Conservation (phyloP, 225 moss, liverwort and hornwort species). For the Marchantia polymorpha region DNA sequence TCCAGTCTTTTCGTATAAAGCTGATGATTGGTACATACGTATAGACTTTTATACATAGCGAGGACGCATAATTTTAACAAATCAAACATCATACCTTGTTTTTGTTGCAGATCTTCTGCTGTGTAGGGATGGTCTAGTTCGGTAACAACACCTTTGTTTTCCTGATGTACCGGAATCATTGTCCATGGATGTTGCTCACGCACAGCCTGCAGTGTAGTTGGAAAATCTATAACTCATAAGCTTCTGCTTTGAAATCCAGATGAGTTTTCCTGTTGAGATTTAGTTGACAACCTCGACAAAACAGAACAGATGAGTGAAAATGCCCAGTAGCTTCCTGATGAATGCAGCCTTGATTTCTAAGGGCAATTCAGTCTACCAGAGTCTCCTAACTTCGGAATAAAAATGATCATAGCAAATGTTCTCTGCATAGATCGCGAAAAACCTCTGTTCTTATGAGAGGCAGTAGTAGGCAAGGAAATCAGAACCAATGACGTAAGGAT, state of each 20-base stretch:
- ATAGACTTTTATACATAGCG: too few species aligned
- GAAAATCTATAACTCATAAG: slow-evolving; percentile 63
- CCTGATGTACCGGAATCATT: slow-evolving; percentile 61
- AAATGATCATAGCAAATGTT: too few species aligned
- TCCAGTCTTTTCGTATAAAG: too few species aligned
- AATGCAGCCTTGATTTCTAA: not conserved
- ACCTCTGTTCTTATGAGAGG: too few species aligned
- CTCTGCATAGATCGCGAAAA: too few species aligned
- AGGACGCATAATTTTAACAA: not conserved
- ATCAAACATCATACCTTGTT: slow-evolving; percentile 36
- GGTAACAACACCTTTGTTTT: slow-evolving; percentile 65
- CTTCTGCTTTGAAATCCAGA: slow-evolving; percentile 73
- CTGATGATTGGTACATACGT: too few species aligned
- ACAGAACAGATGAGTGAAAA: slow-evolving; percentile 64
- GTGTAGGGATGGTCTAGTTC: slow-evolving; percentile 63
- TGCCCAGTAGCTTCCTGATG: slow-evolving; percentile 67
- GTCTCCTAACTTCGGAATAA: too few species aligned
- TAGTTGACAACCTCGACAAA: slow-evolving; percentile 70
- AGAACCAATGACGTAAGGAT: too few species aligned
- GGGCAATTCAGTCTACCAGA: not conserved
- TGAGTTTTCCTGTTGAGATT: slow-evolving; percentile 52
- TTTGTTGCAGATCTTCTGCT: slow-evolving; percentile 46
- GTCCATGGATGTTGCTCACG: slow-evolving; percentile 73
- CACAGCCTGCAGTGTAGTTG: slow-evolving; percentile 55
- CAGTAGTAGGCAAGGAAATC: too few species aligned